These are phyloP conservation scores for Teratosphaeria viscida DNA, from an alignment of 2,329 filamentous ascomycete genomes.

Conservation along the genomic window DNA sequence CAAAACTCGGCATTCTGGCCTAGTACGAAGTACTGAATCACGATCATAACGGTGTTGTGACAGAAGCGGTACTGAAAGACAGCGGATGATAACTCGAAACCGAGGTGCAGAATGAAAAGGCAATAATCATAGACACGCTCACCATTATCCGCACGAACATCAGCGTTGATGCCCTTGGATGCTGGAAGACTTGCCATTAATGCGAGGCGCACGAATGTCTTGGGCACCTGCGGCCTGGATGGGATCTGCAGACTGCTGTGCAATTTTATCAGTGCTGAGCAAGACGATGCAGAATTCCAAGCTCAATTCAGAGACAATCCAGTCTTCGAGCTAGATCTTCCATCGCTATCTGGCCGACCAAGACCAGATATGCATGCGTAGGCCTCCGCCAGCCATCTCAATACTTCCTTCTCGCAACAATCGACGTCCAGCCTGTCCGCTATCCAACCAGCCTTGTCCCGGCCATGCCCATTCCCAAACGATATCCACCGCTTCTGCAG, in stretches of 20 bases:
- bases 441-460: background rate
- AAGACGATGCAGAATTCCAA: background rate
- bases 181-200: too few species aligned
- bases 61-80: too few species aligned
- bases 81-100: too few species aligned
- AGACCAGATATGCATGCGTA: background rate
- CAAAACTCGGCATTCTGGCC: too few species aligned
- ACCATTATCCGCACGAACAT: too few species aligned
- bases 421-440: background rate
- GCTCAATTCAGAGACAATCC: background rate
- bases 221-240: background rate
- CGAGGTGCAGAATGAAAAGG: too few species aligned
- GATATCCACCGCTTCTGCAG: background rate
- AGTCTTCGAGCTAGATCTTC: background rate
- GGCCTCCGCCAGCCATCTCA: background rate
- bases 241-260: background rate
- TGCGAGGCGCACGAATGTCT: too few species aligned
- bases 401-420: background rate
- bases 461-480: too few species aligned
- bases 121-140: too few species aligned
- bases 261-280: background rate
- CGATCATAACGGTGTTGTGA: too few species aligned
- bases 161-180: too few species aligned
- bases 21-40: too few species aligned
- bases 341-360: background rate